These are phyloP conservation scores for Phaffomyces opuntiae DNA, from an alignment of 805 yeast species.

Conservation along the genomic window DNA sequence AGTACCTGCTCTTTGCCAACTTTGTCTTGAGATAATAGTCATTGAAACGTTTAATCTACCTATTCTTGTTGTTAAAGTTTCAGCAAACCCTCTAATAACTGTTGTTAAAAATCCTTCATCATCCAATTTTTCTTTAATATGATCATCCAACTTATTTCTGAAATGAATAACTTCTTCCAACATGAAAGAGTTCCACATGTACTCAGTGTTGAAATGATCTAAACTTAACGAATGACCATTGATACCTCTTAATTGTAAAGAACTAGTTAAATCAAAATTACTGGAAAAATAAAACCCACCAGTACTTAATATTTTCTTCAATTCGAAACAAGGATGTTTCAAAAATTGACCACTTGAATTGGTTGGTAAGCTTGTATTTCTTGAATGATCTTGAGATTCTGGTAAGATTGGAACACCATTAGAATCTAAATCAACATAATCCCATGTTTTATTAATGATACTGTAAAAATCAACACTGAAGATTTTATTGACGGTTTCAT, in stretches of 20 bases:
- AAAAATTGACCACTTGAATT: constrained; percentile 5
- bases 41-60: constrained; percentile 37
- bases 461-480: constrained; percentile 84
- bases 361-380: constrained; percentile 12
- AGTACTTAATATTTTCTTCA: constrained; percentile 69
- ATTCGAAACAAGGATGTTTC: constrained; percentile 67
- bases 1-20: constrained; percentile 98
- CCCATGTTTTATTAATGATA: constrained; percentile 69
- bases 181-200: constrained; percentile 96
- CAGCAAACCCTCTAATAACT: constrained; percentile 92
- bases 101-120: constrained; percentile 79
- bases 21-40: constrained; percentile 85
- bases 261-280: constrained; percentile 87
- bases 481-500: constrained; percentile 75
- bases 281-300: constrained; percentile 92
- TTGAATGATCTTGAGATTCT: constrained; percentile 22
- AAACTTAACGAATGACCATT: constrained; percentile 37
- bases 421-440: constrained; percentile 60
- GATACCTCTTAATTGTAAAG: constrained; percentile 70
- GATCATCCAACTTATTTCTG: constrained; percentile 59
- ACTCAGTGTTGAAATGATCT: constrained; percentile 69
- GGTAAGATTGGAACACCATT: constrained; percentile 57
- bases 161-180: constrained; percentile 75
- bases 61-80: constrained; percentile 47
- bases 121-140: constrained; percentile 56